Percentiles rank a stretch among this genome's conserved stretches.
Conservation (phyloP, 768 basidiomycete genomes). For the Naganishia randhawae region DNA sequence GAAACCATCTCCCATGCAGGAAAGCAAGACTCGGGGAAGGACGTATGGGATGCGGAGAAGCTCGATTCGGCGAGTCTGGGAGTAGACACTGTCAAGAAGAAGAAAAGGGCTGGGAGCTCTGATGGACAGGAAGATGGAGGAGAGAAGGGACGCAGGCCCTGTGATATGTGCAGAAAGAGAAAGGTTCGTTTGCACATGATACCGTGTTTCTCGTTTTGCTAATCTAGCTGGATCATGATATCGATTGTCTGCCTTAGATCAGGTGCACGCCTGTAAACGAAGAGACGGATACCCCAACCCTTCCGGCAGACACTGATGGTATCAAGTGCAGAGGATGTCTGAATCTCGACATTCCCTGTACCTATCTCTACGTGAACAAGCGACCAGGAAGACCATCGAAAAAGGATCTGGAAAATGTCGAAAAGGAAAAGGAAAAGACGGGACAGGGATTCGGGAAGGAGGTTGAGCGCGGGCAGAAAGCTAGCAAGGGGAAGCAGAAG, state of each 20-base stretch:
- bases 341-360: conserved; percentile 19
- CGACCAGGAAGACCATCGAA: conserved; percentile 23
- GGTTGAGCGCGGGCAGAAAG: not conserved
- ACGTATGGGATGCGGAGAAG: not conserved
- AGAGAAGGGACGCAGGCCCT: conserved; percentile 17
- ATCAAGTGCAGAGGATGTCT: conserved; percentile 15
- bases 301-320: not conserved
- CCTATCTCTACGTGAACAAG: conserved; percentile 28
- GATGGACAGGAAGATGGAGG: not conserved
- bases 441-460: not conserved
- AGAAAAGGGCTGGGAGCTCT: not conserved
- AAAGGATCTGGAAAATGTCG: not conserved
- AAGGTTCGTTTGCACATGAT: conserved; percentile 30
- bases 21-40: not conserved
- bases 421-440: not conserved
- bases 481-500: conserved; percentile 14
- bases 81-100: not conserved
- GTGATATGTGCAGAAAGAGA: conserved; percentile 28
- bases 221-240: too few relatives aligned
- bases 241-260: not conserved
- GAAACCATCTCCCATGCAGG: not conserved
- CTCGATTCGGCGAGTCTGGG: not conserved
- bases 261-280: conserved; percentile 18
- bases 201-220: too few relatives aligned
- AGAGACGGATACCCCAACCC: not conserved